These are phyloP conservation scores for Hypericum perforatum DNA, from an alignment of 345 rosid species.

Conservation along the genomic window DNA sequence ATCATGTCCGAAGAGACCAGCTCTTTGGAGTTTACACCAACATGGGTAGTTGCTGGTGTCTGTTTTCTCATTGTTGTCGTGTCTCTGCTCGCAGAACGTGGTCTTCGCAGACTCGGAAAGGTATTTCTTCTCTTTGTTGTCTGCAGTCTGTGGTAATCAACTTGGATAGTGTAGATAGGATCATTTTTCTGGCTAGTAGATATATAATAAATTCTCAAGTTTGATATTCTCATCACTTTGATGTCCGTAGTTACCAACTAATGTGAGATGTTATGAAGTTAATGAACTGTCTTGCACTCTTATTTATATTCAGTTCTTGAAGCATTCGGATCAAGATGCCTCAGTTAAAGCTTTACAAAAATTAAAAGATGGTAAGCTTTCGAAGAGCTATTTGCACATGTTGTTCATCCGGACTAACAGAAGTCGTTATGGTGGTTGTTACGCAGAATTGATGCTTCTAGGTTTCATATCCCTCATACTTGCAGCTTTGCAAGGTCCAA, in stretches of 20 bases:
- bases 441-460: conserved; percentile 80
- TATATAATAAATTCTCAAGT: neutral
- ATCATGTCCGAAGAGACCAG: conserved; percentile 2
- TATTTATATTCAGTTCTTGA: conserved; percentile 35
- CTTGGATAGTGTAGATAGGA: too few relatives aligned
- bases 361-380: conserved; percentile 58
- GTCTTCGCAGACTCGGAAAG: conserved; percentile 70
- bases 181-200: neutral
- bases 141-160: too few relatives aligned
- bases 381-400: too few relatives aligned
- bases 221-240: too few relatives aligned
- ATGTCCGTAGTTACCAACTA: too few relatives aligned
- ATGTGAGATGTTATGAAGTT: neutral
- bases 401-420: conserved; percentile 9
- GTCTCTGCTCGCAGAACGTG: conserved; percentile 62
- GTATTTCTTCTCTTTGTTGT: conserved; percentile 27
- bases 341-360: conserved; percentile 65
- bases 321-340: conserved; percentile 37
- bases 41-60: conserved; percentile 78
- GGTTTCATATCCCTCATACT: conserved; percentile 83
- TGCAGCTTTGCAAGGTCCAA: conserved; percentile 46
- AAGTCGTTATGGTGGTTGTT: conserved; percentile 14
- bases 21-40: conserved; percentile 60
- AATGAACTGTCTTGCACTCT: conserved; percentile 3
- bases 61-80: conserved; percentile 56